phyloP scores from a whole-genome alignment of 192 early-diverging fungal genomes.

The Gaertneriomyces sp. region DNA sequence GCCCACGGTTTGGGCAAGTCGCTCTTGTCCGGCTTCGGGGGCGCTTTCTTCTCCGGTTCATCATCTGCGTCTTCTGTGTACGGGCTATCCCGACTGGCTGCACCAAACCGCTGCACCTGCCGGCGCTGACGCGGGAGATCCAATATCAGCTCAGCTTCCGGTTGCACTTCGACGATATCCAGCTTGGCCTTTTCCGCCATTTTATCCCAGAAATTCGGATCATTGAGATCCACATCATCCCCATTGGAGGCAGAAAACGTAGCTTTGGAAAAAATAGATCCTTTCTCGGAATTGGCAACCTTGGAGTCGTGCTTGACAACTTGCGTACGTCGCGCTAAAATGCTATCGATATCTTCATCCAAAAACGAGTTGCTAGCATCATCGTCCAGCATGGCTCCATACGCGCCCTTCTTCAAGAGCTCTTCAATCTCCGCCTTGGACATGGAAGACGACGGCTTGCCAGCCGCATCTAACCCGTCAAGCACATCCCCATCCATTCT shows the following conservation, averaged over 20 bases:
- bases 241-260: conserved; percentile 57
- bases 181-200: conserved; percentile 74
- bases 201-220: conserved; percentile 89
- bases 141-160: conserved; percentile 63
- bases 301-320: conserved; percentile 73
- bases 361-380: conserved; percentile 71
- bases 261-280: conserved; percentile 85
- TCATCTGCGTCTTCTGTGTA: conserved; percentile 22
- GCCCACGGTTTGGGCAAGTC: conserved; percentile 46
- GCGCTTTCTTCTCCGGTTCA: conserved; percentile 6
- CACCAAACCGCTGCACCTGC: conserved; percentile 62
- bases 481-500: conserved; percentile 55
- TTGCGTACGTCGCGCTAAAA: conserved; percentile 70
- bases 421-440: conserved; percentile 79
- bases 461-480: conserved; percentile 15
- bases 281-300: conserved; percentile 43
- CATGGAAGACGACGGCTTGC: conserved; percentile 49
- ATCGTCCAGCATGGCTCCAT: conserved; percentile 83
- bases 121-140: conserved; percentile 64
- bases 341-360: conserved; percentile 86
- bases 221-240: conserved; percentile 72
- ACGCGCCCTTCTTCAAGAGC: conserved; percentile 83
- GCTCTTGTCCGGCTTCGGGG: background rate
- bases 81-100: conserved; percentile 36
- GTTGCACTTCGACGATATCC: conserved; percentile 52